Percentiles rank a stretch among this genome's conserved stretches.
Evolutionary conservation across 345 rosid genomes (phyloP).

Genomic region (Diplotaxis tenuifolia): DNA sequence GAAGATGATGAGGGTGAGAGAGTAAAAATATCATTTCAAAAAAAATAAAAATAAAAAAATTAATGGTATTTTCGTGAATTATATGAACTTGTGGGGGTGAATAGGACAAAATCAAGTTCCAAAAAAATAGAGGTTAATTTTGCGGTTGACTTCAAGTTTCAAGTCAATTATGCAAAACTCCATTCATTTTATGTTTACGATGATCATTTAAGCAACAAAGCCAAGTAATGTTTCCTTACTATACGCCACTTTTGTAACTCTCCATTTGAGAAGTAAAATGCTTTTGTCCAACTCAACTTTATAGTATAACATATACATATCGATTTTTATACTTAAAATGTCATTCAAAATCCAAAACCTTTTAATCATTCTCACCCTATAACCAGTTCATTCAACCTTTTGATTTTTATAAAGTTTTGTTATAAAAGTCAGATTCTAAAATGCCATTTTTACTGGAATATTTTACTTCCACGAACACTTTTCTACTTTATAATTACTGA

Average conservation of each 20-base stretch:
- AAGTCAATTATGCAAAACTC: no score
- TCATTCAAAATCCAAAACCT: slow-evolving; percentile 44
- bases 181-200: no score
- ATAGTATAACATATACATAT: slow-evolving; percentile 6
- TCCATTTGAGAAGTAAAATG: slow-evolving; percentile 25
- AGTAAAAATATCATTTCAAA: no score
- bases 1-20: no score
- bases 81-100: no score
- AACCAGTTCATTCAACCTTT: slow-evolving; percentile 16
- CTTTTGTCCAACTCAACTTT: slow-evolving; percentile 48
- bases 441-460: slow-evolving; percentile 3
- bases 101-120: no score
- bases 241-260: slow-evolving; percentile 35
- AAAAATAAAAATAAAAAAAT: no score
- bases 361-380: slow-evolving; percentile 31
- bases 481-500: no score
- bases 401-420: not conserved
- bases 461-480: no score
- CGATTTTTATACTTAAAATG: slow-evolving; percentile 6
- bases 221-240: slow-evolving; percentile 32
- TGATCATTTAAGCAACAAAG: slow-evolving; percentile 14
- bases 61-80: no score
- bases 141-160: no score
- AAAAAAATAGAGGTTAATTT: no score
- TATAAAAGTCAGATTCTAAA: not conserved